phyloP scores from a whole-genome alignment of 106 monocot species.

The Vanilla planifolia region DNA sequence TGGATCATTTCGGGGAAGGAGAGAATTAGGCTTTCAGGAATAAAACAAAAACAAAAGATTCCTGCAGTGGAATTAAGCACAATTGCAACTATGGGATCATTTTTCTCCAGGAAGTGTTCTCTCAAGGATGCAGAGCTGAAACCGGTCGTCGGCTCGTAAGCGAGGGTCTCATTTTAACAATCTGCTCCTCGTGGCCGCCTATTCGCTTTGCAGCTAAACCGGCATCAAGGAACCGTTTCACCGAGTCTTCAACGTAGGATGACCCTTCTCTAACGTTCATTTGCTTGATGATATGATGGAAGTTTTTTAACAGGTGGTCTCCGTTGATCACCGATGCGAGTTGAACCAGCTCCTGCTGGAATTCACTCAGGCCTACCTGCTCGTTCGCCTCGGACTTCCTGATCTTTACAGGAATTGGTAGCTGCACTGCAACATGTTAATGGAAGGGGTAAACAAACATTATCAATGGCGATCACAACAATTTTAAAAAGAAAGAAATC shows the following conservation, averaged over 20 bases:
- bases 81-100: too few species aligned
- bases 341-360: constrained; percentile 78
- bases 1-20: too few species aligned
- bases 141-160: constrained; percentile 51
- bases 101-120: too few species aligned
- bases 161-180: constrained; percentile 86
- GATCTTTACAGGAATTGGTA: constrained; percentile 50
- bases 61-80: too few species aligned
- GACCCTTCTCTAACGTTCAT: constrained; percentile 75
- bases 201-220: constrained; percentile 56
- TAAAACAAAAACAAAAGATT: too few species aligned
- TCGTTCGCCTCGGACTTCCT: constrained; percentile 51
- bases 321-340: constrained; percentile 63
- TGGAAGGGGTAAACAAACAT: too few species aligned
- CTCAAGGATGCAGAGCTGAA: too few species aligned
- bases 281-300: constrained; percentile 44
- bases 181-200: constrained; percentile 68
- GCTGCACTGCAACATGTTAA: constrained; percentile 41
- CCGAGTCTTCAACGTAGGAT: constrained; percentile 44
- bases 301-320: constrained; percentile 34
- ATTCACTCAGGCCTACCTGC: constrained; percentile 60
- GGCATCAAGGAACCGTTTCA: constrained; percentile 77
- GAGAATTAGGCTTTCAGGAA: too few species aligned
- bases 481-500: too few species aligned
- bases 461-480: too few species aligned